phyloP scores from a whole-genome alignment of 768 basidiomycete species.

The Auriculariales sp. region DNA sequence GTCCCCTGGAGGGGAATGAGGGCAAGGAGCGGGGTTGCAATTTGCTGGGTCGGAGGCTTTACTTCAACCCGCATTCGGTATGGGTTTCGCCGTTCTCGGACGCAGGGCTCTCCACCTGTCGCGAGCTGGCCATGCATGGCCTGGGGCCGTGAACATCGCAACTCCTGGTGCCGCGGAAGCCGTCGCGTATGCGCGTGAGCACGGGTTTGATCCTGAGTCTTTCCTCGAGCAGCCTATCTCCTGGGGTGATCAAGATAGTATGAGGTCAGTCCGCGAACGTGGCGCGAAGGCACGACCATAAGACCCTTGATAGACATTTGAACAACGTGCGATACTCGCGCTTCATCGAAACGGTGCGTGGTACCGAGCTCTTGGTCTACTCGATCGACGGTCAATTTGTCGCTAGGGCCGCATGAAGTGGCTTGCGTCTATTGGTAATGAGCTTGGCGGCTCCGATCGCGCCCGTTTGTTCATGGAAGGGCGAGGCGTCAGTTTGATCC shows the following conservation, averaged over 20 bases:
- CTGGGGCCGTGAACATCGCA: background rate
- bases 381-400: conserved; percentile 3
- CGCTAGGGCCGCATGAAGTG: conserved; percentile 8
- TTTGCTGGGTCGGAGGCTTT: background rate
- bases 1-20: too few relatives aligned
- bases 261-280: conserved; percentile 1
- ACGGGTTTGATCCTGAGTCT: conserved; percentile 4
- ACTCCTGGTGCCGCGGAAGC: background rate
- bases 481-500: conserved; percentile 7
- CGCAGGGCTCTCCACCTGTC: background rate
- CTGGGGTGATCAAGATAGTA: conserved; percentile 9
- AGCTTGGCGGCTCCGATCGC: conserved; percentile 3
- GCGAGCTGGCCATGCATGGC: background rate
- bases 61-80: background rate
- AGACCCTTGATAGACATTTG: conserved; percentile 4
- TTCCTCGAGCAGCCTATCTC: conserved; percentile 8
- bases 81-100: background rate
- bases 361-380: background rate
- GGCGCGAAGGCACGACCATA: background rate
- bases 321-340: conserved; percentile 8
- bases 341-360: background rate
- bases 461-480: conserved; percentile 5
- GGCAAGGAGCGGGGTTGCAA: background rate
- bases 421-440: conserved; percentile 5
- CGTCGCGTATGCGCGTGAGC: background rate